Conservation (phyloP, 352 stramenopile species). For the Pythium volutum region DNA sequence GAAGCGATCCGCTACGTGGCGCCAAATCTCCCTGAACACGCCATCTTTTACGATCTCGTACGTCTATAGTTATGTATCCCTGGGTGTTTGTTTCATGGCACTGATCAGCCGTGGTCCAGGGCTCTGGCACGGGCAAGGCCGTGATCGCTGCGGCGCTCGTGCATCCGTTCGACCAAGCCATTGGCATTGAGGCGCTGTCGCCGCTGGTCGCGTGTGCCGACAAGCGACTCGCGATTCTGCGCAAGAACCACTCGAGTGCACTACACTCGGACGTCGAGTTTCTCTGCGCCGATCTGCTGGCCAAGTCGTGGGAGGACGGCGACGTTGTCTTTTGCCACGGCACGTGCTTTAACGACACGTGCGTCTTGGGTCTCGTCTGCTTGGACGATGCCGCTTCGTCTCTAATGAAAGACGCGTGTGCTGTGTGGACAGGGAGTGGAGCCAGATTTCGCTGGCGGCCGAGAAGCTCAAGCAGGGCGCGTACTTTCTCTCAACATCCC, state of each 20-base stretch:
- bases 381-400: not conserved
- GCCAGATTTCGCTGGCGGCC: constrained; percentile 68
- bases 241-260: constrained; percentile 35
- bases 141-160: constrained; percentile 74
- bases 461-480: constrained; percentile 84
- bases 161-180: constrained; percentile 79
- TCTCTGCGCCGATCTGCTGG: constrained; percentile 59
- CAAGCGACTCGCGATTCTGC: constrained; percentile 59
- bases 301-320: constrained; percentile 63
- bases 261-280: constrained; percentile 67
- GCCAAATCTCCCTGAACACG: constrained; percentile 55
- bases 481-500: constrained; percentile 82
- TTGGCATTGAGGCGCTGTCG: constrained; percentile 78
- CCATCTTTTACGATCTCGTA: constrained; percentile 85
- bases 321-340: constrained; percentile 84
- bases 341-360: constrained; percentile 84
- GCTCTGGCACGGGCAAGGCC: constrained; percentile 77
- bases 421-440: constrained; percentile 56
- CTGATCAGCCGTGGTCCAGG: constrained; percentile 27
- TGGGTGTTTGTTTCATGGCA: not conserved
- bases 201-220: constrained; percentile 73
- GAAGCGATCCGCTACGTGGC: constrained; percentile 66
- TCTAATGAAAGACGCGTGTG: not conserved
- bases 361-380: constrained; percentile 13
- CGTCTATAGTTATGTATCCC: not conserved